Evolutionary conservation across 345 rosid species (phyloP).

Genomic region (Eucalyptus regnans): DNA sequence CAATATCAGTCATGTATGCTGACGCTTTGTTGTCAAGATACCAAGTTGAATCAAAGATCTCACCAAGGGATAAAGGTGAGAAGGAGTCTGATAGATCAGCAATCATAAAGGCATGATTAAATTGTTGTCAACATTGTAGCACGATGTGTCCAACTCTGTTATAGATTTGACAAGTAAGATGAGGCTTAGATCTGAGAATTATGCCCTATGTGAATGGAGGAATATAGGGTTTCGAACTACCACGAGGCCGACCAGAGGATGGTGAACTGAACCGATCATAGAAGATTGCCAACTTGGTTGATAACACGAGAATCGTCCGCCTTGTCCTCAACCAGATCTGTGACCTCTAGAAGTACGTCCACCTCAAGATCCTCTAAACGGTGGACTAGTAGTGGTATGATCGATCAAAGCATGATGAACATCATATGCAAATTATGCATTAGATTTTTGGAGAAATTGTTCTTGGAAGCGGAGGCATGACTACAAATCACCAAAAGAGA

Average conservation of each 20-base stretch:
- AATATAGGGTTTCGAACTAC: neutral
- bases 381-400: neutral
- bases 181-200: neutral
- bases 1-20: neutral
- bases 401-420: neutral
- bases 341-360: neutral
- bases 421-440: too few species aligned
- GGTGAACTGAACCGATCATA: neutral
- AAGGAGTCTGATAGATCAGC: neutral
- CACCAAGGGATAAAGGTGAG: neutral
- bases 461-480: neutral
- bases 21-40: neutral
- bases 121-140: neutral
- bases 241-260: neutral
- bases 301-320: neutral
- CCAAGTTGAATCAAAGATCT: neutral
- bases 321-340: neutral
- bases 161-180: neutral
- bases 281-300: neutral
- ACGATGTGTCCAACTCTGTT: rapidly evolving
- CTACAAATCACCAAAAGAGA: neutral
- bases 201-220: neutral
- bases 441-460: neutral
- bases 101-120: neutral
- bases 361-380: neutral